Base-by-base conservation (phyloP, 345 rosid species). In the Boechera retrofracta region DNA sequence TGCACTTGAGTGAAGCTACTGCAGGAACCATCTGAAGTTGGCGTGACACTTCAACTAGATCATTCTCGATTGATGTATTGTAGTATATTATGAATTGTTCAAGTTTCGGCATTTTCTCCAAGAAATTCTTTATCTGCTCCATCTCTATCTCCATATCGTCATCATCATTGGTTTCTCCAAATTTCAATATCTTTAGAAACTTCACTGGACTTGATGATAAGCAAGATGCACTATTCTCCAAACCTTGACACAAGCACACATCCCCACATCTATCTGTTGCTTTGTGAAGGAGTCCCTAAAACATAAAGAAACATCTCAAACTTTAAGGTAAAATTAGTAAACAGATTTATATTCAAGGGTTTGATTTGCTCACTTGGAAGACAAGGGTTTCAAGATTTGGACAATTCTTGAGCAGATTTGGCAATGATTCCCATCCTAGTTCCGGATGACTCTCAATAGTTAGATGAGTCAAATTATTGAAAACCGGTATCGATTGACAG, bases 361-460 rank as follows among this genome's bases (percentile, higher is more conserved):
- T 42, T 74, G n/a, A 15, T 45, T 12, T 53, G 45, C 2, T 64
- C 36, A 74, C 78, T 4, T 57, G 4, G 21, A 74, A 74, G 39
- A 66, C 65, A n/a, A 74, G 78, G 7, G 66, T 45, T 74, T 56
- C 78, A 44, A 74, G 78, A 56, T 66, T 74, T 32, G 78, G 78
- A 65, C 66, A 74, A n/a, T n/a, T 74, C 21, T 33, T 56, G 41
- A 65, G 66, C 1, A 74, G 31, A 35, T 45, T 5, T 35, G 78
- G 78, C 26, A 76, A 26, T 69, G 75, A 61, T 6, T 61, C 80
- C 80, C 80, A 69, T 69, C 75, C 75, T 32, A 69, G 33, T 69
- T 62, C 36, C 13, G 31, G 75, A 44, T 54, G 64, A 24, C 41
- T 41, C 49, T 76, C 75, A 10, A 76, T 42, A 42, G 51, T 69